Conservation (phyloP, 345 rosid species). For the Salix purpurea region DNA sequence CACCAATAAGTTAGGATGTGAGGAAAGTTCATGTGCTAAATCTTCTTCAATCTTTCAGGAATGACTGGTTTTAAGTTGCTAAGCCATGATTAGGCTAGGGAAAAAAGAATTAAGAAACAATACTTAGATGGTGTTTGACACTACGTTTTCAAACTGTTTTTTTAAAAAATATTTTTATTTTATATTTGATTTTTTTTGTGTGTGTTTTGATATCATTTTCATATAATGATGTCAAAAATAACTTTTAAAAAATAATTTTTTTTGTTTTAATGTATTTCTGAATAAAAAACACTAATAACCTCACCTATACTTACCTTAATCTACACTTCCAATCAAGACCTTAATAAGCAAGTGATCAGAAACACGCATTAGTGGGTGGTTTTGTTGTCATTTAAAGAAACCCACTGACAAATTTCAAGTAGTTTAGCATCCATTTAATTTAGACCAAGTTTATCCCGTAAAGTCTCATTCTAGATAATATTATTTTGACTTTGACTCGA, state of each 20-base stretch:
- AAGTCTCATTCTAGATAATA: neutral
- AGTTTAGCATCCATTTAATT: constrained; percentile 2
- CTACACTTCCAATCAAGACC: too few relatives aligned
- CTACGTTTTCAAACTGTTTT: too few relatives aligned
- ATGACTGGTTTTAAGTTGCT: neutral
- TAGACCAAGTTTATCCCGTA: neutral
- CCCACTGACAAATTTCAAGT: neutral
- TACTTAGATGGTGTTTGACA: neutral
- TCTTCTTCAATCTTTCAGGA: neutral
- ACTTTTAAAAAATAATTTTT: too few relatives aligned
- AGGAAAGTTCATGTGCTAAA: too few relatives aligned
- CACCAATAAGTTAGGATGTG: too few relatives aligned
- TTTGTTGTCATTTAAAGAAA: neutral
- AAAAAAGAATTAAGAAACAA: neutral
- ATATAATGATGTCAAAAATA: too few relatives aligned
- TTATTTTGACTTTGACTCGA: constrained; percentile 4
- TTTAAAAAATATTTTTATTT: too few relatives aligned
- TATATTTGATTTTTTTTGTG: too few relatives aligned
- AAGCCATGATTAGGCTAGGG: neutral
- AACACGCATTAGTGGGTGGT: neutral
- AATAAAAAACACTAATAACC: too few relatives aligned
- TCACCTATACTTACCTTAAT: too few relatives aligned
- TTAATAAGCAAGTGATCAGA: neutral
- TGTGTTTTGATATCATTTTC: too few relatives aligned
- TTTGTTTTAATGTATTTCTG: too few relatives aligned